phyloP scores from a whole-genome alignment of 225 moss, liverwort and hornwort species.

The Physcomitrium patens region DNA sequence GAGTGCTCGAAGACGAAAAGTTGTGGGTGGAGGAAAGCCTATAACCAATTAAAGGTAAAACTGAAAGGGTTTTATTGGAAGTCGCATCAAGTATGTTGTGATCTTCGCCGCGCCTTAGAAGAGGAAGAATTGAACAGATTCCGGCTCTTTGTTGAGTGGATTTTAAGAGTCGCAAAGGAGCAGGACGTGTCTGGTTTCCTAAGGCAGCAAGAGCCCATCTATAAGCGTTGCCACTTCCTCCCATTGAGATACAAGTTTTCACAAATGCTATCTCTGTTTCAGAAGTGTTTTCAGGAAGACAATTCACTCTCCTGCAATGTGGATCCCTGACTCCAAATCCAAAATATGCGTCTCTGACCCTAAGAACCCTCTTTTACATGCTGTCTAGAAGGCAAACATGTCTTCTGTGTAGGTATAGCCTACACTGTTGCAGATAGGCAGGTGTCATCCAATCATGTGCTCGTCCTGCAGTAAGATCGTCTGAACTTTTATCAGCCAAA shows the following conservation, averaged over 20 bases:
- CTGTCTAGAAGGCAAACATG: too few species aligned
- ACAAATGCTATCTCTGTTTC: conserved; percentile 1
- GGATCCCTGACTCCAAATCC: neutral
- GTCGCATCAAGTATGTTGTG: conserved; percentile 1
- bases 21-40: conserved; percentile 7
- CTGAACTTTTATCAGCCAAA: too few species aligned
- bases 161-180: neutral
- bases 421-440: too few species aligned
- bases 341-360: too few species aligned
- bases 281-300: neutral
- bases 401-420: too few species aligned
- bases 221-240: conserved; percentile 45
- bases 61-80: neutral
- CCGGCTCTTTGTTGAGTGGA: conserved; percentile 24
- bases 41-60: neutral
- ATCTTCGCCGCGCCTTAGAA: neutral
- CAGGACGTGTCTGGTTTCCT: conserved; percentile 27
- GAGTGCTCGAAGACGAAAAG: conserved; percentile 17
- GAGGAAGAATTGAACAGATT: conserved; percentile 26
- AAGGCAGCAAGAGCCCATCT: conserved; percentile 42
- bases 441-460: too few species aligned
- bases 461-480: too few species aligned
- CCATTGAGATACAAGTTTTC: conserved; percentile 31
- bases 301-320: neutral
- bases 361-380: too few species aligned